Conservation (phyloP, 495 filamentous ascomycete species). For the Daldinia decipiens region DNA sequence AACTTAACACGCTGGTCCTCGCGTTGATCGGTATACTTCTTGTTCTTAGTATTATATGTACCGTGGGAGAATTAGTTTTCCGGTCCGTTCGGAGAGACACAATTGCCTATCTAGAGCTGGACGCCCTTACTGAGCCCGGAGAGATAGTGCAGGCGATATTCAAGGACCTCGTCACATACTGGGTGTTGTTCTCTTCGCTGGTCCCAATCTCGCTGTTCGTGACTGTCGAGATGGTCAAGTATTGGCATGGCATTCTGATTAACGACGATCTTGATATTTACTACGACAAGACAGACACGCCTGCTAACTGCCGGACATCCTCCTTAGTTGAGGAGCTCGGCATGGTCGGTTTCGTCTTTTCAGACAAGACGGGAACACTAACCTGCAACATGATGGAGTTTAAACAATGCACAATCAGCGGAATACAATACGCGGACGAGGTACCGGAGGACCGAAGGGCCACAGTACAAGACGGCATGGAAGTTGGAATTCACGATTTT, state of each 20-base stretch:
- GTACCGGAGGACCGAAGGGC: constrained; percentile 91
- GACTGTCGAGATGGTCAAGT: constrained; percentile 97
- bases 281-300: constrained; percentile 93
- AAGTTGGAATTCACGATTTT: constrained; percentile 89
- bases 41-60: constrained; percentile 84
- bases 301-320: constrained; percentile 93
- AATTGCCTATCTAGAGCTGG: constrained; percentile 77
- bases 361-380: constrained; percentile 98
- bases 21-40: constrained; percentile 88
- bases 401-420: constrained; percentile 90
- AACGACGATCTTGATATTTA: constrained; percentile 98
- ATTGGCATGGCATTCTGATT: constrained; percentile 95
- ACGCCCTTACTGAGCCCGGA: constrained; percentile 50
- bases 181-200: constrained; percentile 97
- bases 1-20: constrained; percentile 92
- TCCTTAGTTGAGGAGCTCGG: constrained; percentile 97
- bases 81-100: constrained; percentile 66
- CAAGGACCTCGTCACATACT: constrained; percentile 96
- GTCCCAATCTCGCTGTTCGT: constrained; percentile 98
- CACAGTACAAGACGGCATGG: constrained; percentile 75
- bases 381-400: constrained; percentile 99
- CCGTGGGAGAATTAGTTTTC: constrained; percentile 88
- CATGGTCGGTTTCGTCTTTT: constrained; percentile 99
- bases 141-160: constrained; percentile 83
- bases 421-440: constrained; percentile 93